These are phyloP conservation scores for Cladorrhinum sp. DNA, from an alignment of 2,329 filamentous ascomycete species.

Conservation along the genomic window DNA sequence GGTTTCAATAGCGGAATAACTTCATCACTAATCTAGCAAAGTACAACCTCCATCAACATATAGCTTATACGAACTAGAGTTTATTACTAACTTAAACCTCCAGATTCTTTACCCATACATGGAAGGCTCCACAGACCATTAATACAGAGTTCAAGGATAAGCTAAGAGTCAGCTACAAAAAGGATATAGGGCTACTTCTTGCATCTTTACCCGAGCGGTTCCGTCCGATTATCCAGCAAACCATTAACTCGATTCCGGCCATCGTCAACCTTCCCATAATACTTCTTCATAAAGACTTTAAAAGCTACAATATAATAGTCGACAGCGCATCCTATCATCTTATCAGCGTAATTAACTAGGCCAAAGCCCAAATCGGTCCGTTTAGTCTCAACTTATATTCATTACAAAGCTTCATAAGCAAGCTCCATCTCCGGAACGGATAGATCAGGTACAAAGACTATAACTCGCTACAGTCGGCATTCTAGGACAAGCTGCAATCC, in stretches of 20 bases:
- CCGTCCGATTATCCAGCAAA: conserved; percentile 31
- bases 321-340: conserved; percentile 36
- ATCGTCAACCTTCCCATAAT: conserved; percentile 39
- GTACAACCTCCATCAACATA: conserved; percentile 9
- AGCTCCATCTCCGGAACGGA: conserved; percentile 36
- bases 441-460: conserved; percentile 36
- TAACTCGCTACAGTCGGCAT: conserved; percentile 27
- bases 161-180: conserved; percentile 29
- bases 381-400: conserved; percentile 40
- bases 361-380: conserved; percentile 38
- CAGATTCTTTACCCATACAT: conserved; percentile 41
- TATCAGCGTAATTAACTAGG: conserved; percentile 41
- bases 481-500: conserved; percentile 34
- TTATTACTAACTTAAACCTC: not conserved
- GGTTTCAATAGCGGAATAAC: conserved; percentile 34
- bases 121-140: conserved; percentile 35
- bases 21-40: conserved; percentile 35
- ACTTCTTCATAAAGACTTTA: conserved; percentile 39
- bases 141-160: conserved; percentile 27
- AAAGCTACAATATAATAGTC: conserved; percentile 39
- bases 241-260: conserved; percentile 31
- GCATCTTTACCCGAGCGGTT: conserved; percentile 35
- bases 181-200: conserved; percentile 34
- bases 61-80: not conserved
- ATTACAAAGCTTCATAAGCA: conserved; percentile 33